Evolutionary conservation across 225 moss, liverwort and hornwort species (phyloP).

Genomic region (Marchantia polymorpha): DNA sequence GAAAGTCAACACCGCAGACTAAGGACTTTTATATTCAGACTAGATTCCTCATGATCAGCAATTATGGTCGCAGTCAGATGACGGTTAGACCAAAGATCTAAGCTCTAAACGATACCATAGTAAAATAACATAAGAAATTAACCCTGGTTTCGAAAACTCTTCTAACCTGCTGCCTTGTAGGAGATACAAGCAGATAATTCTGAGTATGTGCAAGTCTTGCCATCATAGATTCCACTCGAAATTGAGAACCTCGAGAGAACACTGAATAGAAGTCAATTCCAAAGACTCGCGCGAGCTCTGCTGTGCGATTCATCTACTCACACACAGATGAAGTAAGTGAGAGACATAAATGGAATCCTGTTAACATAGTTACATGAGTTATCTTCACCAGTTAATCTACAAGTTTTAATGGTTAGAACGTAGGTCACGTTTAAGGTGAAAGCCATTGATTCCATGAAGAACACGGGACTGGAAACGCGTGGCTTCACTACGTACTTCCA

Average conservation of each 20-base stretch:
- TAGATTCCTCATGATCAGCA: no score
- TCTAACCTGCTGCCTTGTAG: constrained; percentile 83
- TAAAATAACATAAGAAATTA: not conserved
- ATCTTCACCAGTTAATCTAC: not conserved
- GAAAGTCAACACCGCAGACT: no score
- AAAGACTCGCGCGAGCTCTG: constrained; percentile 93
- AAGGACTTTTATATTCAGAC: no score
- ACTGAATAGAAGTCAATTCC: constrained; percentile 99
- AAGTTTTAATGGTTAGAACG: not conserved
- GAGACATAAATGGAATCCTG: not conserved
- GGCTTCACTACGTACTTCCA: not conserved
- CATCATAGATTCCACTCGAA: constrained; percentile 99
- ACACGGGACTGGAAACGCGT: not conserved
- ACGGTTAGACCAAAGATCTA: no score
- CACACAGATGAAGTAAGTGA: not conserved
- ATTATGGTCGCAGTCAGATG: no score
- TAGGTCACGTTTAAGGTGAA: not conserved
- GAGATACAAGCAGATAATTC: constrained; percentile 82
- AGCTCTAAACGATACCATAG: not conserved
- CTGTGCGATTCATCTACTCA: constrained; percentile 84
- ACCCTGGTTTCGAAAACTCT: not conserved
- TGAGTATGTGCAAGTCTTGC: constrained; percentile 93
- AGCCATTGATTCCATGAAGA: not conserved
- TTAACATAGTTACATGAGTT: not conserved
- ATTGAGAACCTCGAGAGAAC: constrained; percentile 96